These are phyloP conservation scores for Verticillium dahliae DNA, from an alignment of 2,329 filamentous ascomycete species.

Conservation along the genomic window DNA sequence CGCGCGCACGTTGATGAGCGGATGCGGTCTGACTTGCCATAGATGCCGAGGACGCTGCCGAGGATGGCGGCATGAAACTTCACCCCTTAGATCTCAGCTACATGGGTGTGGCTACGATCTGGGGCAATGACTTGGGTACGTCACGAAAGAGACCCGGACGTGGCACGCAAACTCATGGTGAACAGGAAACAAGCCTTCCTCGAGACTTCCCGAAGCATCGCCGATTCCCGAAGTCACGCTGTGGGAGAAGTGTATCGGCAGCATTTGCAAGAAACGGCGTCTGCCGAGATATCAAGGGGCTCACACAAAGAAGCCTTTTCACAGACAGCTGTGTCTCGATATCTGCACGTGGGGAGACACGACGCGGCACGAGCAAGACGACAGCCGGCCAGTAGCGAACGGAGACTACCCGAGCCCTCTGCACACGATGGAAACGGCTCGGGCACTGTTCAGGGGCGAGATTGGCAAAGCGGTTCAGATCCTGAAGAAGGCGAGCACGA, in stretches of 20 bases:
- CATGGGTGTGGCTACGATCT: constrained; percentile 66
- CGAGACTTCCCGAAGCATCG: constrained; percentile 39
- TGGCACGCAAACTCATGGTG: constrained; percentile 9
- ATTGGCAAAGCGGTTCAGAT: constrained; percentile 62
- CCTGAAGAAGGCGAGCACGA: constrained; percentile 59
- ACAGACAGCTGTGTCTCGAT: constrained; percentile 68
- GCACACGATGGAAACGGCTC: constrained; percentile 69
- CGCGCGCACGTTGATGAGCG: neutral
- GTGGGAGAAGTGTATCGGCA: constrained; percentile 57
- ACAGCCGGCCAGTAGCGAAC: constrained; percentile 32
- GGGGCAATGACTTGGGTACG: constrained; percentile 62
- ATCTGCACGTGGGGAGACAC: constrained; percentile 67
- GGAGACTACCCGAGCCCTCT: constrained; percentile 44
- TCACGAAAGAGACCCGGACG: neutral
- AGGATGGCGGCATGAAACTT: constrained; percentile 63
- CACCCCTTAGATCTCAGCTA: constrained; percentile 67
- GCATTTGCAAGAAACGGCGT: constrained; percentile 56
- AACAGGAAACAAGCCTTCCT: constrained; percentile 40
- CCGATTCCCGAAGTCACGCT: constrained; percentile 39
- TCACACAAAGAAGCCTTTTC: constrained; percentile 58
- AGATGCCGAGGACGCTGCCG: constrained; percentile 59
- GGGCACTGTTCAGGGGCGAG: constrained; percentile 68
- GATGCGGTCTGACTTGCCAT: neutral
- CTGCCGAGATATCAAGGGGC: constrained; percentile 59
- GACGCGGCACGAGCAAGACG: constrained; percentile 36